phyloP scores from a whole-genome alignment of 371 early-diverging fungal species.

The Coemansia sp. region DNA sequence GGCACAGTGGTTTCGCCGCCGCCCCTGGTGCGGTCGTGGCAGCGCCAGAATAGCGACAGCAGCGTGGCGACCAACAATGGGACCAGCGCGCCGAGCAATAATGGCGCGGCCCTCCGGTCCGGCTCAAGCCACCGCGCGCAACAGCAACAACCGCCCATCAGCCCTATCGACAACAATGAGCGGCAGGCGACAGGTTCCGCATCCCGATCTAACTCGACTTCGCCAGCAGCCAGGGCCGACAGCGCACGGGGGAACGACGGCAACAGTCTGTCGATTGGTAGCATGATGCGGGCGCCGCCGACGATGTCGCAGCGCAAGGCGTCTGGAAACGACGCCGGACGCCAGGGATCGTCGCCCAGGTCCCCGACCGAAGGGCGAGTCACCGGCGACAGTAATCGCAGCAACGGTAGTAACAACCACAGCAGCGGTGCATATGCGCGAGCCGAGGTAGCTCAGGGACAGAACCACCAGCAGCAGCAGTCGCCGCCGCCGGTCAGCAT shows the following conservation, averaged over 20 bases:
- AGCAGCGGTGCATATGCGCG: not conserved
- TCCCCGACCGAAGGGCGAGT: not conserved
- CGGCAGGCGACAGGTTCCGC: not conserved
- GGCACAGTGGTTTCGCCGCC: slow-evolving; percentile 8
- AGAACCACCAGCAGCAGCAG: slow-evolving; percentile 1
- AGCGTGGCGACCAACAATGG: slow-evolving; percentile 2
- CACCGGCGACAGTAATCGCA: slow-evolving; percentile 4
- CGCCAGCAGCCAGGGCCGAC: not conserved
- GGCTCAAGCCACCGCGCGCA: slow-evolving; percentile 23
- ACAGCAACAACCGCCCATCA: slow-evolving; percentile 8
- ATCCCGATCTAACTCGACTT: slow-evolving; percentile 3
- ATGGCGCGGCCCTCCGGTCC: slow-evolving; percentile 6
- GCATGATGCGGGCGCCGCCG: slow-evolving; percentile 32
- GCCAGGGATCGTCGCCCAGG: slow-evolving; percentile 16
- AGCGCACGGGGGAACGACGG: slow-evolving; percentile 2
- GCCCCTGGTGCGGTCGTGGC: slow-evolving; percentile 11
- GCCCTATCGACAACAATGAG: slow-evolving; percentile 6
- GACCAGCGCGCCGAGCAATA: not conserved
- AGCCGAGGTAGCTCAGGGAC: too few species aligned
- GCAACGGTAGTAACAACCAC: not conserved
- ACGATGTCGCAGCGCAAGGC: slow-evolving; percentile 6
- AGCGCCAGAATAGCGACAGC: slow-evolving; percentile 6
- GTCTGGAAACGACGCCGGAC: slow-evolving; percentile 7
- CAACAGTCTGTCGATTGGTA: slow-evolving; percentile 29
- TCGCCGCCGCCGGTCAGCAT: slow-evolving; percentile 4